Conservation (phyloP, 2,329 filamentous ascomycete genomes). For the Geosmithia putterillii region DNA sequence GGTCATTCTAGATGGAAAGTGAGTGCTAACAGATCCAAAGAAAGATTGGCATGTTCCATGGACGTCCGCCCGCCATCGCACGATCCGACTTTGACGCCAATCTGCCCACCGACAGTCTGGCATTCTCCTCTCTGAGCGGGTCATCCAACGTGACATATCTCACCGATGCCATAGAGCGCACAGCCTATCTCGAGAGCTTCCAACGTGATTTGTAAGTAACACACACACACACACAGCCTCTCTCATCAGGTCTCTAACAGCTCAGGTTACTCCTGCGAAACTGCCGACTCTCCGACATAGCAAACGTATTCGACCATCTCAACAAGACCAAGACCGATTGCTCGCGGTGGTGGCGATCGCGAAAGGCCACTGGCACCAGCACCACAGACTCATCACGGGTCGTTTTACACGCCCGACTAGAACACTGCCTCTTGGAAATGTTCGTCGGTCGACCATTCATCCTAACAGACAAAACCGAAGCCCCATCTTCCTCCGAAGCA, state of each 20-base stretch:
- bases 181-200: conserved; percentile 27
- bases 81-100: conserved; percentile 40
- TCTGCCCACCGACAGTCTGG: conserved; percentile 31
- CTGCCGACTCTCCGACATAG: conserved; percentile 4
- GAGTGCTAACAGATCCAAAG: conserved; percentile 14
- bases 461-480: conserved; percentile 1
- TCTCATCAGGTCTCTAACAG: conserved; percentile 4
- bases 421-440: conserved; percentile 13
- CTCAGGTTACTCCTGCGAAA: background rate
- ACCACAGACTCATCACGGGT: background rate
- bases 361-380: background rate
- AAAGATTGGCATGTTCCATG: conserved; percentile 42
- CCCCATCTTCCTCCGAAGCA: conserved; percentile 13
- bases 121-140: background rate
- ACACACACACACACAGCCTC: conserved; percentile 28
- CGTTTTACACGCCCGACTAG: conserved; percentile 4
- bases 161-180: conserved; percentile 26
- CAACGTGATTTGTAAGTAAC: conserved; percentile 18
- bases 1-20: conserved; percentile 3
- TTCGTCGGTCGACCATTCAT: conserved; percentile 43
- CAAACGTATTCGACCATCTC: conserved; percentile 17
- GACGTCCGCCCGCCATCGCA: conserved; percentile 39
- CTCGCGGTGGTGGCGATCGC: conserved; percentile 11
- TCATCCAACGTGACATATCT: conserved; percentile 21
- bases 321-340: conserved; percentile 16